Percentiles rank a stretch among this genome's conserved stretches.
Conservation (phyloP, 768 basidiomycete species). For the Tricholomella constricta region DNA sequence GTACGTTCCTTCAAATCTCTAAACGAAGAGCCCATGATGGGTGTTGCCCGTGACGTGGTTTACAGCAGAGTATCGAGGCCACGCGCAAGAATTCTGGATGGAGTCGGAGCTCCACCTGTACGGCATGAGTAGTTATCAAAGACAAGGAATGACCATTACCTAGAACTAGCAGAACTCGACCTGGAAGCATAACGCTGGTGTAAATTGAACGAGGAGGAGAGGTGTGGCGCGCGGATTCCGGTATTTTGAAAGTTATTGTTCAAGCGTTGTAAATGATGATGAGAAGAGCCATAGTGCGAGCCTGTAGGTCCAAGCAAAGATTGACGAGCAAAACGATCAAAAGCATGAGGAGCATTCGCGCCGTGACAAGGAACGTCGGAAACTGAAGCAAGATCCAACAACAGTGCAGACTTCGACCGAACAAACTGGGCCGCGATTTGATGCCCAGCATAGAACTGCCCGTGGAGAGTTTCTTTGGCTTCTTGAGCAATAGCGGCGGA, state of each 20-base stretch:
- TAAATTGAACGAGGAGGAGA: conserved; percentile 11
- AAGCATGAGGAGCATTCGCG: conserved; percentile 15
- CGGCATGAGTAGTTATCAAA: background rate
- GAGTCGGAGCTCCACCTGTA: conserved; percentile 9
- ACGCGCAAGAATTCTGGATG: conserved; percentile 9
- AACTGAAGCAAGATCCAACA: conserved; percentile 20
- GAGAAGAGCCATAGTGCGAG: conserved; percentile 11
- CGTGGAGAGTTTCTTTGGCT: conserved; percentile 61
- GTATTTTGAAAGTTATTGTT: conserved; percentile 10
- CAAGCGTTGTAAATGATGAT: conserved; percentile 12
- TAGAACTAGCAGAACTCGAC: conserved; percentile 10
- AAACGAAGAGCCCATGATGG: conserved; percentile 8
- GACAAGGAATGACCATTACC: conserved; percentile 6
- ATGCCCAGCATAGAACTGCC: conserved; percentile 60
- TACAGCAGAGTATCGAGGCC: conserved; percentile 3
- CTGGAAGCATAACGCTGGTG: conserved; percentile 9
- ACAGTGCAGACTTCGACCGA: conserved; percentile 21
- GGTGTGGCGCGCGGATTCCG: conserved; percentile 18
- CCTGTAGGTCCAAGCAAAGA: conserved; percentile 15
- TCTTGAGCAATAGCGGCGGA: conserved; percentile 58
- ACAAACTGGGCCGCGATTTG: conserved; percentile 39
- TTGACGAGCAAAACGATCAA: conserved; percentile 16
- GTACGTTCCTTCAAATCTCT: background rate
- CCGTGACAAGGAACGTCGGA: conserved; percentile 11
- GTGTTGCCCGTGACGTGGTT: conserved; percentile 1